phyloP scores from a whole-genome alignment of 1,139 yeast genomes.

The Lodderomyces parapsilosis region DNA sequence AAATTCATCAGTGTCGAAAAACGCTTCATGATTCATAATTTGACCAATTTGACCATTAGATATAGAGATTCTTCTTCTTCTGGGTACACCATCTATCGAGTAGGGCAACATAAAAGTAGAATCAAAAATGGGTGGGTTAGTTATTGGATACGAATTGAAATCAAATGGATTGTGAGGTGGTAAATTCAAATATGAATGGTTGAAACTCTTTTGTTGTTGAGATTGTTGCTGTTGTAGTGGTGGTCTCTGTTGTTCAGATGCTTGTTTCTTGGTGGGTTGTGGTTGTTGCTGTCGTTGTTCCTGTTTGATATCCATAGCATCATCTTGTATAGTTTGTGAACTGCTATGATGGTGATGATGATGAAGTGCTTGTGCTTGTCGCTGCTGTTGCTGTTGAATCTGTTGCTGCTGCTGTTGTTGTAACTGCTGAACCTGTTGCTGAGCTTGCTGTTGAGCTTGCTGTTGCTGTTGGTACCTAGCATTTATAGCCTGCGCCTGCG shows the following conservation, averaged over 20 bases:
- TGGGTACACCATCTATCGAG: conserved; percentile 40
- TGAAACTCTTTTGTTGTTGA: not conserved
- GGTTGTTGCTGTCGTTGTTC: not conserved
- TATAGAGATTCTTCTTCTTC: conserved; percentile 66
- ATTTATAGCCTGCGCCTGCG: not conserved
- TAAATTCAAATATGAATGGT: conserved; percentile 2
- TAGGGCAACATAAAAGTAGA: conserved; percentile 47
- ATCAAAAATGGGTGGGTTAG: conserved; percentile 66
- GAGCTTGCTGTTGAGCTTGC: conserved; percentile 2
- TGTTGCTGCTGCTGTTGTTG: conserved; percentile 2
- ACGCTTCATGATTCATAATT: conserved; percentile 49
- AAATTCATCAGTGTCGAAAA: conserved; percentile 29
- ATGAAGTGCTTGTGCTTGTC: conserved; percentile 3
- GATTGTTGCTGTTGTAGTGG: conserved; percentile 1
- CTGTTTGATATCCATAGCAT: not conserved
- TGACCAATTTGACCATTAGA: conserved; percentile 82
- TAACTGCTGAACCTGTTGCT: conserved; percentile 5
- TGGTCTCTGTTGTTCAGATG: not conserved
- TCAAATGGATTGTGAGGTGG: conserved; percentile 38
- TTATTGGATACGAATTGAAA: conserved; percentile 53
- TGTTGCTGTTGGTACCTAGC: conserved; percentile 1
- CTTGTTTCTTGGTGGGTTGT: conserved; percentile 1
- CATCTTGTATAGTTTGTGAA: not conserved
- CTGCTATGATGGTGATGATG: conserved; percentile 1
- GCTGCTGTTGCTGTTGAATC: conserved; percentile 2